These are phyloP conservation scores for Craterostigma plantagineum DNA, from an alignment of 257 asterid species.

Conservation along the genomic window DNA sequence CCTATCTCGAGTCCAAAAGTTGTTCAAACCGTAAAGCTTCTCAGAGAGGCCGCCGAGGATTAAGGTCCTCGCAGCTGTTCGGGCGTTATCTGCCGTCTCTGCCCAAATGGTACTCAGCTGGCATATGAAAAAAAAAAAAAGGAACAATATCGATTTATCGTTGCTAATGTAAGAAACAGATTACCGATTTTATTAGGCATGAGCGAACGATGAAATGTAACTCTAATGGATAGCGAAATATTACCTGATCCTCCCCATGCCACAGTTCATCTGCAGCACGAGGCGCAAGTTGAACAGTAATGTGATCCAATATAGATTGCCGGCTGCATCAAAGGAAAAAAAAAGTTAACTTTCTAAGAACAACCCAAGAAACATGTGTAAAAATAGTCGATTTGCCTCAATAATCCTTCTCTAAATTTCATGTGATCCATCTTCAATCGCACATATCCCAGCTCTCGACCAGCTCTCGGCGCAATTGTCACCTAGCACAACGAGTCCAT, in stretches of 20 bases:
- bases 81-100: slow-evolving; percentile 74
- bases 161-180: not conserved
- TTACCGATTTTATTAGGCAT: too few relatives aligned
- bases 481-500: slow-evolving; percentile 20
- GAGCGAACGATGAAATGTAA: slow-evolving; percentile 3
- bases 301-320: slow-evolving; percentile 87
- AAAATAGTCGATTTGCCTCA: slow-evolving; percentile 27
- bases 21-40: slow-evolving; percentile 60
- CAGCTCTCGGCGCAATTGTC: slow-evolving; percentile 90
- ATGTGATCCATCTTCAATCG: slow-evolving; percentile 65
- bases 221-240: too few relatives aligned
- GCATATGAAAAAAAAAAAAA: slow-evolving; percentile 7
- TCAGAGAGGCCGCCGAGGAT: slow-evolving; percentile 82
- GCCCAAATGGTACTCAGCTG: slow-evolving; percentile 97
- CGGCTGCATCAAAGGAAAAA: slow-evolving; percentile 46
- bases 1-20: slow-evolving; percentile 64
- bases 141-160: not conserved
- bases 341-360: not conserved
- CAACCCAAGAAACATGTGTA: not conserved
- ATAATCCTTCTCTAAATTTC: slow-evolving; percentile 69
- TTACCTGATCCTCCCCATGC: slow-evolving; percentile 75
- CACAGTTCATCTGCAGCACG: slow-evolving; percentile 97
- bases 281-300: slow-evolving; percentile 85
- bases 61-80: slow-evolving; percentile 77
- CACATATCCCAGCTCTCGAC: slow-evolving; percentile 78